A percentile compares a stretch with the other conserved stretches of the same genome.
These are phyloP conservation scores for Hyphodiscus sp. DNA, from an alignment of 2,329 filamentous ascomycete genomes.

Conservation along the genomic window DNA sequence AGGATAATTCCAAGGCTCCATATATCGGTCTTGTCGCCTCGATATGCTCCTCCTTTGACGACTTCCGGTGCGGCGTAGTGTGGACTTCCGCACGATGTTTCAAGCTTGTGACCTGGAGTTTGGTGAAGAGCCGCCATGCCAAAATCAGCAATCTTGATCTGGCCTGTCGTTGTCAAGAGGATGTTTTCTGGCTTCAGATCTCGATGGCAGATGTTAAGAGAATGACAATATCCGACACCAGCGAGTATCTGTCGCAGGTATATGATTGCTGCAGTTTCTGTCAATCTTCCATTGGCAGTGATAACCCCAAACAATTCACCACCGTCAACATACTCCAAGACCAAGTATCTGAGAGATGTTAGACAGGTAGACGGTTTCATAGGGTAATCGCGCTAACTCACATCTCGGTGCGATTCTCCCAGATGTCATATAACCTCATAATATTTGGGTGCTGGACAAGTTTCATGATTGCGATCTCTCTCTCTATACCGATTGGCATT, in stretches of 20 bases:
- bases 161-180: constrained; percentile 65
- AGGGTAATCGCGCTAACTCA: constrained; percentile 41
- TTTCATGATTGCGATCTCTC: constrained; percentile 96
- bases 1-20: constrained; percentile 93
- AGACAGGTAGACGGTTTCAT: constrained; percentile 10
- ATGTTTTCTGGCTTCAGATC: constrained; percentile 98
- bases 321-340: constrained; percentile 84
- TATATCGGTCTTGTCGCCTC: constrained; percentile 80
- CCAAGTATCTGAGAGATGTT: constrained; percentile 65
- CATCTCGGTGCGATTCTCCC: constrained; percentile 95
- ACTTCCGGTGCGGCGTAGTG: constrained; percentile 96
- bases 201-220: constrained; percentile 90
- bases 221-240: constrained; percentile 86
- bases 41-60: constrained; percentile 69
- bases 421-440: constrained; percentile 90
- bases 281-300: constrained; percentile 62
- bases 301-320: constrained; percentile 74
- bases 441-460: constrained; percentile 92
- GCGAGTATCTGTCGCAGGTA: constrained; percentile 93
- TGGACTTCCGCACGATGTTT: constrained; percentile 89
- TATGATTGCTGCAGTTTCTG: constrained; percentile 72
- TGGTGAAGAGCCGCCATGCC: constrained; percentile 93
- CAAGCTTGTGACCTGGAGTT: constrained; percentile 68
- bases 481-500: constrained; percentile 83
- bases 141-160: constrained; percentile 94